Percentiles rank a stretch among this genome's conserved stretches.
Conservation (phyloP, 129 eudicot species). For the Flaveria bidentis region DNA sequence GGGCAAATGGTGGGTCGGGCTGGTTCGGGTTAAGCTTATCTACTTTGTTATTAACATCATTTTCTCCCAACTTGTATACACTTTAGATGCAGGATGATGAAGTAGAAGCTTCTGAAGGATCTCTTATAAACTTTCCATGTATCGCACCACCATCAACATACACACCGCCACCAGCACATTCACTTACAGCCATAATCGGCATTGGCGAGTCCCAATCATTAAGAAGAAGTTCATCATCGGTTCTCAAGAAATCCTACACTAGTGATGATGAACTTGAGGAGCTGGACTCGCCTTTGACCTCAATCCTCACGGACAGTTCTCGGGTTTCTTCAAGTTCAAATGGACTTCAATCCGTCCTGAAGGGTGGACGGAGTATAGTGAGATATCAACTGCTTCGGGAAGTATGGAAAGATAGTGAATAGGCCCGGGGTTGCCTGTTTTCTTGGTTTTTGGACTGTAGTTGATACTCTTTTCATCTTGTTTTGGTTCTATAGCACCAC, state of each 20-base stretch:
- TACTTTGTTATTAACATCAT: neutral
- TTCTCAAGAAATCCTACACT: slow-evolving; percentile 71
- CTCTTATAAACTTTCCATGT: slow-evolving; percentile 56
- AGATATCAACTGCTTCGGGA: slow-evolving; percentile 81
- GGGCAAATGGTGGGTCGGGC: too few species aligned
- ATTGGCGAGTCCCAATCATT: slow-evolving; percentile 48
- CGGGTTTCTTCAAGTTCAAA: slow-evolving; percentile 33
- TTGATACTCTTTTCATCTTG: slow-evolving; percentile 20
- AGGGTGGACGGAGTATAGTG: slow-evolving; percentile 55
- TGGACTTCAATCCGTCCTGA: slow-evolving; percentile 42
- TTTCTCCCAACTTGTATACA: slow-evolving; percentile 4
- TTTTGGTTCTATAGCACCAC: slow-evolving; percentile 19
- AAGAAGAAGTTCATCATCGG: slow-evolving; percentile 54
- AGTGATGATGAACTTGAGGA: slow-evolving; percentile 92
- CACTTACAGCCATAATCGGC: slow-evolving; percentile 47
- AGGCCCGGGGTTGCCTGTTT: neutral
- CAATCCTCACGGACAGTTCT: slow-evolving; percentile 51
- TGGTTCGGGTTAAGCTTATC: neutral
- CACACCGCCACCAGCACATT: slow-evolving; percentile 64
- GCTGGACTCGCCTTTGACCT: slow-evolving; percentile 67
- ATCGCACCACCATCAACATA: slow-evolving; percentile 55
- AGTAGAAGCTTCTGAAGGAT: slow-evolving; percentile 40
- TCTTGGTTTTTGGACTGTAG: neutral
- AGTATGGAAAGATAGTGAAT: slow-evolving; percentile 73
- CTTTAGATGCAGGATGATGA: slow-evolving; percentile 42